Evolutionary conservation across 106 monocot genomes (phyloP), one percentile per base, ranked within the genome.

Genomic region (Triglochin maritima): DNA sequence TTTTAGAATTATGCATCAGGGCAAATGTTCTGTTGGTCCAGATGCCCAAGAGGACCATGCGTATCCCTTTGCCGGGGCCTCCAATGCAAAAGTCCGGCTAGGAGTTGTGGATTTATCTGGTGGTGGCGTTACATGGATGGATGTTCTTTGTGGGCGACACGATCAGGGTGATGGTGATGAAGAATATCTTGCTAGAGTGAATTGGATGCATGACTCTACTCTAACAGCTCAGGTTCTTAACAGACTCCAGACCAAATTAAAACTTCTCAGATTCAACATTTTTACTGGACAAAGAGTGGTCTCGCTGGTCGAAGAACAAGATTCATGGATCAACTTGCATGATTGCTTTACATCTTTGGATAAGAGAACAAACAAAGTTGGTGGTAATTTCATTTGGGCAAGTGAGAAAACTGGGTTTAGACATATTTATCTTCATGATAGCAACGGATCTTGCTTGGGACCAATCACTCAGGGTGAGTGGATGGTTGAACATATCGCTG

Each of bases 1-100:
- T 62, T 96, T 80, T 69, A 87, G 96, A 82, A 96, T 96, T 44
- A 96, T 96, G 96, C 96, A 96, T 74, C 96, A 82, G 78, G 96
- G 91, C 29, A 96, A 91, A 77, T 69, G 48, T 72, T 85, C 66
- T 67, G 85, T 96, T 69, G 91, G 96, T 49, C 47, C 85, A 53
- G 90, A 86, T 78, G 85, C 96, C 71, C 88, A 96, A 57, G 96
- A 96, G 80, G 96, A 88, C 44, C 96, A 96, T 77, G 81, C 85
- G 9, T 96, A 96, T 72, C 96, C 96, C n/a, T 96, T 96, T 73
- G 78, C 90, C 58, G 96, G 96, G 50, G 81, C 81, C 61, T 78
- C 87, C 44, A 96, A 96, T 73, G 96, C 68, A 43, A 88, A 83
- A 80, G 91, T 96, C 47, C 77, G 78, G 12, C 49, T 96, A 44